phyloP scores from a whole-genome alignment of 2,329 filamentous ascomycete genomes.

The Blastomyces gilchristii region DNA sequence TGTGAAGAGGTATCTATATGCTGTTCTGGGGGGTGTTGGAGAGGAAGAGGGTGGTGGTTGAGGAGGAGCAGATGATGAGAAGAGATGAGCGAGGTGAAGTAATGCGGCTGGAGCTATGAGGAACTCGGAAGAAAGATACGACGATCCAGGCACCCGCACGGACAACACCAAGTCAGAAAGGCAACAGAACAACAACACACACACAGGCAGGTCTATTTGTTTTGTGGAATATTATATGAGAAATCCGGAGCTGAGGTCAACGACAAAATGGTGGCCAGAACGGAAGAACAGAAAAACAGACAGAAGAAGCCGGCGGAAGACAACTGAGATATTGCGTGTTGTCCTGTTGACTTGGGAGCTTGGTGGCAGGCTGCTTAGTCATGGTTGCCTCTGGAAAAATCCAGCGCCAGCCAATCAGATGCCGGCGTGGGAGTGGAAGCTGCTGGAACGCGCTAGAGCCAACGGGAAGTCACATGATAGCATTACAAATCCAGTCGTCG shows the following conservation, averaged over 20 bases:
- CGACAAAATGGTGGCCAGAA: background rate
- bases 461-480: background rate
- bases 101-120: conserved; percentile 7
- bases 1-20: background rate
- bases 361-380: conserved; percentile 7
- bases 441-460: conserved; percentile 13
- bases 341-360: background rate
- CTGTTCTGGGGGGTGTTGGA: background rate
- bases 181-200: conserved; percentile 6
- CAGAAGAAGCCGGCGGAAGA: conserved; percentile 12
- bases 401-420: conserved; percentile 11
- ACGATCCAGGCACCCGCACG: conserved; percentile 5
- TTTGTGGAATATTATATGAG: no score
- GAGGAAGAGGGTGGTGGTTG: background rate
- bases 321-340: conserved; percentile 8
- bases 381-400: background rate
- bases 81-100: background rate
- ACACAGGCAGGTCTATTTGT: background rate
- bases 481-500: background rate
- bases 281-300: background rate
- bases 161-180: background rate
- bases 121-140: conserved; percentile 9
- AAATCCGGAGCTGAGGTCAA: no score
- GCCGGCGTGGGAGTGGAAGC: conserved; percentile 8
- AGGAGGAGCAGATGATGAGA: background rate